These are phyloP conservation scores for Fusarium chuoi DNA, from an alignment of 2,329 filamentous ascomycete species.

Conservation along the genomic window DNA sequence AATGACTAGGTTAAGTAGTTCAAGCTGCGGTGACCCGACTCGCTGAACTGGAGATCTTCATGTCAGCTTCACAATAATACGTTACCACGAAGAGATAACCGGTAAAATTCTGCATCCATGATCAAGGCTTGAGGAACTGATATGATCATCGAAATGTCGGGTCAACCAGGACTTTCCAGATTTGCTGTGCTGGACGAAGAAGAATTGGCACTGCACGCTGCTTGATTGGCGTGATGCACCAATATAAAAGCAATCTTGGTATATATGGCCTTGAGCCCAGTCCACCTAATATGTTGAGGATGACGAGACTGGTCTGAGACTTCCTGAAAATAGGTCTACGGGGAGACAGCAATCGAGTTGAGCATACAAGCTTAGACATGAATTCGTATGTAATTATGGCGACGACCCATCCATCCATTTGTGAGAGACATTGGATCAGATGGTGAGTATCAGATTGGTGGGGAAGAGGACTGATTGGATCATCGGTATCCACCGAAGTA, in stretches of 20 bases:
- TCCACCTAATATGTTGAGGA: not conserved
- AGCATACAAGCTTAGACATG: not conserved
- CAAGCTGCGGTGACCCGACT: not conserved
- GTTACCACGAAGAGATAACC: not conserved
- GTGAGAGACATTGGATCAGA: not conserved
- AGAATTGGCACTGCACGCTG: not conserved
- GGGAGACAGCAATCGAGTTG: not conserved
- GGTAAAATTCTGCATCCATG: not conserved
- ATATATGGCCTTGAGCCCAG: not conserved
- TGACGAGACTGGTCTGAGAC: not conserved
- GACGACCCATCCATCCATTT: not conserved
- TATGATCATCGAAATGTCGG: not conserved
- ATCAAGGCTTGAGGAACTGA: not conserved
- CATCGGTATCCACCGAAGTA: not conserved
- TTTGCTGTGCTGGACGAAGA: conserved; percentile 22
- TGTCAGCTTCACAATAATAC: not conserved
- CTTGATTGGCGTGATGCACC: not conserved
- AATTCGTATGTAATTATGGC: not conserved
- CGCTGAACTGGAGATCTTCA: not conserved
- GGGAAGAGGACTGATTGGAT: not conserved
- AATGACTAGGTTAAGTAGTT: not conserved
- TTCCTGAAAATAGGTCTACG: not conserved
- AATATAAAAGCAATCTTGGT: not conserved
- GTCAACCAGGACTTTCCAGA: conserved; percentile 2
- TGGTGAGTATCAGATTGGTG: not conserved